These are phyloP conservation scores for Talaromyces sp. DNA, from an alignment of 2,329 filamentous ascomycete species.

Conservation along the genomic window DNA sequence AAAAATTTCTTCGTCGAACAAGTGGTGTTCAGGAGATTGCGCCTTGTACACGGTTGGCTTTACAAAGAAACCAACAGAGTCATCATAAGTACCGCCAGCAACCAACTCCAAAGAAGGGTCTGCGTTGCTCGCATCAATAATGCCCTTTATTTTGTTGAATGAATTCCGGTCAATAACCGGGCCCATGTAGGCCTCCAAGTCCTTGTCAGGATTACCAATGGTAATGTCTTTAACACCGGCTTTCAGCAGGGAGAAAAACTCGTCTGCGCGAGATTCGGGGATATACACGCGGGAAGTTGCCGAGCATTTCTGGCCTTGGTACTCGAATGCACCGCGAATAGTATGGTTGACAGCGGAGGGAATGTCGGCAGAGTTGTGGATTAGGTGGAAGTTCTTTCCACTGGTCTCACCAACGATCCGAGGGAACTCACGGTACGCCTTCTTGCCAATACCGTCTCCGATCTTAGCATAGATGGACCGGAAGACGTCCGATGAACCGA, in stretches of 20 bases:
- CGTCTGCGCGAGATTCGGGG: slow-evolving; percentile 66
- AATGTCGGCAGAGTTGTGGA: slow-evolving; percentile 72
- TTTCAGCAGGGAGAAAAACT: slow-evolving; percentile 63
- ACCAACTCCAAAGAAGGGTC: slow-evolving; percentile 69
- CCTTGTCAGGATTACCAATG: slow-evolving; percentile 59
- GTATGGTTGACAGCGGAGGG: slow-evolving; percentile 76
- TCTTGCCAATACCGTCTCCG: slow-evolving; percentile 71
- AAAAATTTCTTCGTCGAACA: slow-evolving; percentile 75
- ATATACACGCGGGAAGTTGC: slow-evolving; percentile 78
- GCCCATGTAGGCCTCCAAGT: slow-evolving; percentile 75
- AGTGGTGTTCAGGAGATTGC: slow-evolving; percentile 65
- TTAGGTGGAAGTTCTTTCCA: slow-evolving; percentile 87
- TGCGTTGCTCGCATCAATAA: slow-evolving; percentile 72
- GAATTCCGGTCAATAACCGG: slow-evolving; percentile 78
- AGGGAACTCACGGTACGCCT: slow-evolving; percentile 77
- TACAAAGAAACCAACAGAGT: slow-evolving; percentile 74
- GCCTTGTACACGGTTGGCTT: slow-evolving; percentile 78
- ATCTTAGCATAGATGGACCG: slow-evolving; percentile 86
- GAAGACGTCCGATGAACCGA: slow-evolving; percentile 88
- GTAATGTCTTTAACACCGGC: slow-evolving; percentile 64
- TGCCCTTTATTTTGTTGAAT: slow-evolving; percentile 72
- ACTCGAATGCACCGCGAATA: slow-evolving; percentile 82
- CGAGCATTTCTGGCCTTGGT: slow-evolving; percentile 87
- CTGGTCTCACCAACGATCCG: slow-evolving; percentile 87
- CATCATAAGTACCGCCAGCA: slow-evolving; percentile 71